phyloP scores from a whole-genome alignment of 2,329 filamentous ascomycete genomes.

The Teratosphaeria pseudoeucalypti region DNA sequence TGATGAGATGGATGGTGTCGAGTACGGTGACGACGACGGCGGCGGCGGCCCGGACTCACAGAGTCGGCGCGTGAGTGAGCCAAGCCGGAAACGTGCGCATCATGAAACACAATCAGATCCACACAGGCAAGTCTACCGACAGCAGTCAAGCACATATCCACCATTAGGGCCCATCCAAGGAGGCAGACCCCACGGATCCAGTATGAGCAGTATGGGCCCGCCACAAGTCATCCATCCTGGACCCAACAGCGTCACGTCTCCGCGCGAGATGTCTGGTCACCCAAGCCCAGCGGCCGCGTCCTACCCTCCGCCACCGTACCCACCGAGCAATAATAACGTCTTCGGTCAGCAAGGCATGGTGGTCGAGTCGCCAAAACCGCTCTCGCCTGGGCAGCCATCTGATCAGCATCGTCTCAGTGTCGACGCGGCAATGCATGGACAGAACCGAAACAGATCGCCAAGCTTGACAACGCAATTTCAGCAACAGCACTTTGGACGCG shows the following conservation, averaged over 20 bases:
- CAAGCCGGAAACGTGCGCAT: conserved; percentile 64
- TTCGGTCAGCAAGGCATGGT: conserved; percentile 59
- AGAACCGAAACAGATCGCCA: conserved; percentile 52
- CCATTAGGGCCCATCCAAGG: conserved; percentile 41
- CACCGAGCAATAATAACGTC: conserved; percentile 37
- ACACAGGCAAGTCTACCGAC: conserved; percentile 50
- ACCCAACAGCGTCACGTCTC: conserved; percentile 22
- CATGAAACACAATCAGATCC: conserved; percentile 47
- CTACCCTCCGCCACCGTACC: conserved; percentile 16
- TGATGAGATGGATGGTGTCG: conserved; percentile 53
- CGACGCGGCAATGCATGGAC: conserved; percentile 26
- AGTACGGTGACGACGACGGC: conserved; percentile 53
- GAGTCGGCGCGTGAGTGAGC: conserved; percentile 56
- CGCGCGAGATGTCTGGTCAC: conserved; percentile 28
- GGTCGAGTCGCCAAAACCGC: conserved; percentile 78
- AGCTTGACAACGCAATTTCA: conserved; percentile 55
- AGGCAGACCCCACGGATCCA: conserved; percentile 21
- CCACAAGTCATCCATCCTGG: conserved; percentile 25
- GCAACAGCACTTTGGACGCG: conserved; percentile 52
- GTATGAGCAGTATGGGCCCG: conserved; percentile 24
- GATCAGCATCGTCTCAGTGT: conserved; percentile 45
- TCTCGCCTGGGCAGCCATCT: conserved; percentile 53
- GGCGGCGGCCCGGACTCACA: conserved; percentile 40
- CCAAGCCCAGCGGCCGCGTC: conserved; percentile 14
- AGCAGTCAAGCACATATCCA: conserved; percentile 66